phyloP scores from a whole-genome alignment of 495 filamentous ascomycete species.

The Coniosporium apollinis region DNA sequence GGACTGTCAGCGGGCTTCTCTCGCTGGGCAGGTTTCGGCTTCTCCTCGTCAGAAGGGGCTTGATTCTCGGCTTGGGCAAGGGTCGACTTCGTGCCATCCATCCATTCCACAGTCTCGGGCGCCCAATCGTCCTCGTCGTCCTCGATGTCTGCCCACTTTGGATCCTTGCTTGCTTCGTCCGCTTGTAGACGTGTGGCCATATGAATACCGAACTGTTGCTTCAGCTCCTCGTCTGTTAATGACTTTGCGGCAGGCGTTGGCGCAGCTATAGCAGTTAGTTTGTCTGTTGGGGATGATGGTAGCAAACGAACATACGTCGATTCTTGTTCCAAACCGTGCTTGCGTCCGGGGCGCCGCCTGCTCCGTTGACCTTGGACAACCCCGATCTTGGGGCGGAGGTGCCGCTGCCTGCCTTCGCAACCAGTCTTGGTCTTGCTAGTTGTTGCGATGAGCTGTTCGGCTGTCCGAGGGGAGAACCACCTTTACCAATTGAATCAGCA shows the following conservation, averaged over 20 bases:
- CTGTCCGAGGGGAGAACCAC: too few species aligned
- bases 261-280: constrained; percentile 36
- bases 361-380: constrained; percentile 28
- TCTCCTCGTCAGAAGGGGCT: constrained; percentile 17
- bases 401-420: constrained; percentile 47
- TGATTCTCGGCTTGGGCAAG: constrained; percentile 46
- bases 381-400: constrained; percentile 32
- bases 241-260: constrained; percentile 73
- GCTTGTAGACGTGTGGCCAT: constrained; percentile 79
- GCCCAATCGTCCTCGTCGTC: constrained; percentile 98
- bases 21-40: constrained; percentile 2
- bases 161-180: constrained; percentile 64
- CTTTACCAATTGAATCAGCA: too few species aligned
- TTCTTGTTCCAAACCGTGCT: constrained; percentile 96
- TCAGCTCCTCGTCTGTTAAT: constrained; percentile 91
- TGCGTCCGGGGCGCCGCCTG: constrained; percentile 42
- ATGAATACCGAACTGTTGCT: constrained; percentile 90
- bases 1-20: constrained; percentile 5
- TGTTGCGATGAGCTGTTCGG: constrained; percentile 23
- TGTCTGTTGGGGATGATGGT: constrained; percentile 7
- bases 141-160: constrained; percentile 97
- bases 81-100: constrained; percentile 85
- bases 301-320: constrained; percentile 50
- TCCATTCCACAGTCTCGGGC: constrained; percentile 91
- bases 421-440: constrained; percentile 40